Base-by-base conservation (phyloP, 192 early-diverging fungal genomes). In the Coemansia sp. region DNA sequence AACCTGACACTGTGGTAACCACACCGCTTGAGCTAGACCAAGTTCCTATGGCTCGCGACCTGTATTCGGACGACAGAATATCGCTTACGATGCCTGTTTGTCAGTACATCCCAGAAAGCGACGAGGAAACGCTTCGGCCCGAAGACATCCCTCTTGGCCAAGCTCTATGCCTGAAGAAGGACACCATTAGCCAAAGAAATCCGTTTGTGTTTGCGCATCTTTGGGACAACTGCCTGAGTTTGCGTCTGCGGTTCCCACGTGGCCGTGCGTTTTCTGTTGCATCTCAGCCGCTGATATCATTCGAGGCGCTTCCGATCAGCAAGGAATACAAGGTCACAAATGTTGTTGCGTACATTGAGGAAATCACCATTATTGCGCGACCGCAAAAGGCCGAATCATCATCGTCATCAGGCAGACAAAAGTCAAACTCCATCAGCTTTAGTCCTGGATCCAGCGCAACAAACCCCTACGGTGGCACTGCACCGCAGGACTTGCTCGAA, bases 41-140 rank as follows among this genome's bases (percentile, higher is more conserved):
- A 64, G 70, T 81, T 20, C 78, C 78, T 3, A 73, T 64, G 70
- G 64, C 67, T 2, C 62, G 60, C 55, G 72, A 73, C 38, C 61
- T 81, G 67, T 73, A 81, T 33, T 30, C 66, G 9, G 78, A 81
- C 61, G 78, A 81, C 68, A 23, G 69, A 12, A 64, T 76, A 15
- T 81, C 78, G 60, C 73, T 81, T 44, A 34, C 24, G 1, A 52
- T 73, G 0, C 48, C 46, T 18, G 51, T 52, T 9, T 21, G 24
- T 1, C 60, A 16, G 43, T 12, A 24, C 43, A 15, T 38, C 1
- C 34, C 36, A 24, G 1, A 41, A 12, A 41, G 9, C 21, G 11
- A 38, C 2, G 51, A 8, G 36, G 34, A 39, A 2, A 4, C 30
- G 35, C 43, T 65, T 14, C 45, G 51, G 20, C 35, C 63, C 1